Conservation (phyloP, 306 rosid species). For the Parietaria judaica region DNA sequence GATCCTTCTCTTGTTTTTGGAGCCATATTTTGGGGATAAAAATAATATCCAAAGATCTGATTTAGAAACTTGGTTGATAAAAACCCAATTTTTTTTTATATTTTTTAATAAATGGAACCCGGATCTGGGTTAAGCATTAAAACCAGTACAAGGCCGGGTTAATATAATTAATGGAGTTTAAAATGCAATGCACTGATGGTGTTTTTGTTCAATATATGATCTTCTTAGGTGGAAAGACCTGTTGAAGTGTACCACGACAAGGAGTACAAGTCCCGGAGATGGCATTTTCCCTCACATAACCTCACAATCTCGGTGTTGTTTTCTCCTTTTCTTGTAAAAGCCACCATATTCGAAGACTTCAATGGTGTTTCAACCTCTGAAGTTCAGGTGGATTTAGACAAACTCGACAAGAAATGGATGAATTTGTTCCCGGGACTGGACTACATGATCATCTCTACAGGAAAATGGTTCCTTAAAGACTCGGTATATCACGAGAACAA, state of each 20-base stretch:
- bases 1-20: no score
- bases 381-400: conserved; percentile 71
- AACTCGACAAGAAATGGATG: conserved; percentile 62
- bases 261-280: conserved; percentile 63
- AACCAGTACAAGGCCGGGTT: not conserved
- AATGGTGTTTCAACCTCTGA: conserved; percentile 89
- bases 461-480: conserved; percentile 92
- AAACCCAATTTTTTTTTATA: no score
- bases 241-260: conserved; percentile 66
- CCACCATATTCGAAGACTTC: conserved; percentile 76
- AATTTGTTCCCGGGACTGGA: conserved; percentile 42
- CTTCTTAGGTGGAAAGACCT: conserved; percentile 63
- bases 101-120: no score
- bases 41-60: no score
- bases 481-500: conserved; percentile 71
- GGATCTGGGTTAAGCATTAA: no score
- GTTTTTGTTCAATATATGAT: not conserved
- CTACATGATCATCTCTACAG: conserved; percentile 79
- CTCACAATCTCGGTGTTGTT: conserved; percentile 55
- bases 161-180: not conserved
- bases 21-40: no score
- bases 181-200: not conserved
- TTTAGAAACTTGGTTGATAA: no score
- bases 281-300: conserved; percentile 71
- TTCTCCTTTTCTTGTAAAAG: conserved; percentile 86